These are phyloP conservation scores for Penstemon newberryi DNA, from an alignment of 257 asterid species.

Conservation along the genomic window DNA sequence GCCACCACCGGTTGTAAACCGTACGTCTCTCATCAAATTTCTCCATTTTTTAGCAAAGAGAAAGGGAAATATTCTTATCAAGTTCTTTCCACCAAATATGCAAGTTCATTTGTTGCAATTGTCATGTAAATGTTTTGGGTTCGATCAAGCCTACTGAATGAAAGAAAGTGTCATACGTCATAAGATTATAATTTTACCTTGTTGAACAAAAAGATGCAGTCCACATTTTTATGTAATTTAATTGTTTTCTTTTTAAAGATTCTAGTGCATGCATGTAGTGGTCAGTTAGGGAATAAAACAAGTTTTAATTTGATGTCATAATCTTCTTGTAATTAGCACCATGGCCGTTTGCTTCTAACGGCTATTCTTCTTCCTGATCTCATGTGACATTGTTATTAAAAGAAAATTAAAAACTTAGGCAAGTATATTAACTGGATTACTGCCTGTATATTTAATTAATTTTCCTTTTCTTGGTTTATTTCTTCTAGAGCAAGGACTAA, in stretches of 20 bases:
- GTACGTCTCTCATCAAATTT: constrained; percentile 4
- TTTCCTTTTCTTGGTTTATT: not conserved
- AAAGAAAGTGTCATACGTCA: constrained; percentile 36
- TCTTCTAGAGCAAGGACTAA: not conserved
- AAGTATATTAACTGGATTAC: not conserved
- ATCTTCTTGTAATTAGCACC: constrained; percentile 53
- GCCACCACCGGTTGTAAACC: constrained; percentile 44
- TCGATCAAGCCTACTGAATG: not conserved
- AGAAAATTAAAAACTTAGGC: not conserved
- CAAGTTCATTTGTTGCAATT: constrained; percentile 23
- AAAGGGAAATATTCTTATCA: too few species aligned
- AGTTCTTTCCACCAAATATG: not conserved
- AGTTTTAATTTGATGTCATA: constrained; percentile 41
- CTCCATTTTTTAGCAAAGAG: not conserved
- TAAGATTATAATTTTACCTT: constrained; percentile 30
- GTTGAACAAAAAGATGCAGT: constrained; percentile 20
- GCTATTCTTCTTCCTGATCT: constrained; percentile 27
- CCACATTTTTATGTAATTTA: constrained; percentile 28
- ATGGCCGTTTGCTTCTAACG: constrained; percentile 42
- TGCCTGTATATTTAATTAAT: not conserved
- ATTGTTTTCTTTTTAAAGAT: constrained; percentile 31
- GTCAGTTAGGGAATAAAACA: constrained; percentile 42
- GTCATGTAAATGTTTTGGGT: too few species aligned
- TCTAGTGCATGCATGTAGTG: constrained; percentile 41
- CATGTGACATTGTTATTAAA: constrained; percentile 23